A percentile compares a stretch with the other conserved stretches of the same genome.
phyloP scores from a whole-genome alignment of 371 early-diverging fungal species.

The Capniomyces stellatus region DNA sequence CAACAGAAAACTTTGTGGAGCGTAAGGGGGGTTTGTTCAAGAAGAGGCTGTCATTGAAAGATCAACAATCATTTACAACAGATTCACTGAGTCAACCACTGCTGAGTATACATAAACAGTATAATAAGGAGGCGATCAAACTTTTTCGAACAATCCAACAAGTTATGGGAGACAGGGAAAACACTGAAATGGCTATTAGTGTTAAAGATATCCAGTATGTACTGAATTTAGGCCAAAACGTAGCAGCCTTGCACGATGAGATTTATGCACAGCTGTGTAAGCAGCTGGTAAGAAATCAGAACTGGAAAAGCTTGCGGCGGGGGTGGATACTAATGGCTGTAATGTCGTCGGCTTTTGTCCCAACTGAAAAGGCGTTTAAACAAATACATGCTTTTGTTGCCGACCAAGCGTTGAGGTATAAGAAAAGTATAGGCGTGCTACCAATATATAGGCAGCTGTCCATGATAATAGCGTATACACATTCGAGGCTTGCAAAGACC shows the following conservation, averaged over 20 bases:
- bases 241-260: conserved; percentile 74
- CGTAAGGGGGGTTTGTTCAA: conserved; percentile 76
- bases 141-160: conserved; percentile 70
- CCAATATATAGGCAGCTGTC: conserved; percentile 3
- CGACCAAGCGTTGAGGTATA: conserved; percentile 32
- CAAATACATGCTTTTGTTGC: conserved; percentile 65
- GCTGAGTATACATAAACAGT: conserved; percentile 51
- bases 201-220: conserved; percentile 51
- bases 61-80: conserved; percentile 46
- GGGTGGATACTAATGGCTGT: conserved; percentile 82
- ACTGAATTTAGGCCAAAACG: conserved; percentile 52
- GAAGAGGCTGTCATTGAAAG: conserved; percentile 66
- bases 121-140: conserved; percentile 66
- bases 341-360: conserved; percentile 67
- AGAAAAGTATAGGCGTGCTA: conserved; percentile 30
- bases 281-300: conserved; percentile 69
- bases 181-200: conserved; percentile 14
- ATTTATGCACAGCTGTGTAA: conserved; percentile 87
- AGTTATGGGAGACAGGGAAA: conserved; percentile 58
- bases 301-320: conserved; percentile 43
- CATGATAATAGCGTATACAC: conserved; percentile 32
- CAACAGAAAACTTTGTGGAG: conserved; percentile 49
- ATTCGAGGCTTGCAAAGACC: conserved; percentile 39
- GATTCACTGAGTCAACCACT: conserved; percentile 62
- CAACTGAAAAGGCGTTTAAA: conserved; percentile 71